Evolutionary conservation across 164 flowering plant species (phyloP).

Genomic region (grape (Vitis vinifera)): DNA sequence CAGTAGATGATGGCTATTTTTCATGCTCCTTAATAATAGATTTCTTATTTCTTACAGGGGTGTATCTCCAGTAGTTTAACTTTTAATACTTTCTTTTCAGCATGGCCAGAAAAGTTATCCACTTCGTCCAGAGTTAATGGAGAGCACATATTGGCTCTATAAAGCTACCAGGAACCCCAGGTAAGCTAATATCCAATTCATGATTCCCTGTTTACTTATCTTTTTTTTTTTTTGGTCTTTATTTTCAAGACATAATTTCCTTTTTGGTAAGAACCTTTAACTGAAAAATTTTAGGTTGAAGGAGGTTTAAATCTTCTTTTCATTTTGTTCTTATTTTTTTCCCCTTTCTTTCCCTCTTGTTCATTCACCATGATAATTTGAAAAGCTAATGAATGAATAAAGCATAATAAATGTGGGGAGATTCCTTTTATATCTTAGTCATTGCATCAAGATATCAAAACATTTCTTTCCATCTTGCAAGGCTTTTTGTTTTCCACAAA

Average conservation of each 20-base stretch:
- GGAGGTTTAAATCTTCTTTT: not conserved
- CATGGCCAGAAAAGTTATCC: conserved; percentile 96
- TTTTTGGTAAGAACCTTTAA: not conserved
- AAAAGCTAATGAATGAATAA: not conserved
- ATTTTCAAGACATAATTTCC: not conserved
- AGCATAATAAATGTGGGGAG: not conserved
- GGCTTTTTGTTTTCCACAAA: not conserved
- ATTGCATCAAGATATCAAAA: not conserved
- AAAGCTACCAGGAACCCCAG: conserved; percentile 95
- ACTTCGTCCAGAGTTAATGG: conserved; percentile 91
- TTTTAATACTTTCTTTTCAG: conserved; percentile 36
- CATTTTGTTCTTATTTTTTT: not conserved
- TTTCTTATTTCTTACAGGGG: too few relatives aligned
- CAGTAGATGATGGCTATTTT: not conserved
- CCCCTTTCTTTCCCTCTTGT: not conserved
- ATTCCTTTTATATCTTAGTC: not conserved
- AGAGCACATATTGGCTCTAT: conserved; percentile 99
- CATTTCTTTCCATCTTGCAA: not conserved
- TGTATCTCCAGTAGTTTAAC: not conserved
- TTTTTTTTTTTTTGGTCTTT: not conserved
- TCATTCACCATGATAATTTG: not conserved
- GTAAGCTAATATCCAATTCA: conserved; percentile 29
- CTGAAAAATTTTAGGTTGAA: not conserved
- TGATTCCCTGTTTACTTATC: not conserved
- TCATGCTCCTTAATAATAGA: not conserved